Evolutionary conservation across 768 basidiomycete species (phyloP).

Genomic region (Boletus reticuloceps): DNA sequence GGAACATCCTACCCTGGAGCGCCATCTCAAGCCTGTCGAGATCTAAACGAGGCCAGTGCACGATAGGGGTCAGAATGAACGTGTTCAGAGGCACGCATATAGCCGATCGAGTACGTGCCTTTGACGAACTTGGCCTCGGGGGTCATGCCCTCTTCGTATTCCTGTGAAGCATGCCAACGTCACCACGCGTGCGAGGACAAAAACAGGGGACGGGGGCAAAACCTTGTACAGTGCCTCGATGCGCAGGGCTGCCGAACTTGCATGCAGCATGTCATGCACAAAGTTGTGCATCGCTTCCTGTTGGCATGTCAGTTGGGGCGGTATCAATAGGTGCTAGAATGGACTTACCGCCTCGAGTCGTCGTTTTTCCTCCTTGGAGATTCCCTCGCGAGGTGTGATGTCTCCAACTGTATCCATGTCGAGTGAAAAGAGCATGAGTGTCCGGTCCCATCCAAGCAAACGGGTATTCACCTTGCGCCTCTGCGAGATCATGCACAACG

Average conservation of each 20-base stretch:
- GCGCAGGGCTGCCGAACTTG: constrained; percentile 60
- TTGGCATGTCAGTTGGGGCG: background rate
- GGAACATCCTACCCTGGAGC: constrained; percentile 56
- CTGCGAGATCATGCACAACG: constrained; percentile 92
- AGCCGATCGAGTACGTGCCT: constrained; percentile 39
- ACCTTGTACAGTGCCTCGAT: constrained; percentile 73
- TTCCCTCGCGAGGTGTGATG: constrained; percentile 86
- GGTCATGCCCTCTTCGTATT: constrained; percentile 77
- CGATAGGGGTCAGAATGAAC: background rate
- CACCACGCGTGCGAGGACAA: background rate
- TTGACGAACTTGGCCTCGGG: constrained; percentile 85
- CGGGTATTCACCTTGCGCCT: constrained; percentile 69
- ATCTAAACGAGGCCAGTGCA: constrained; percentile 41
- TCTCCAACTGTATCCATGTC: constrained; percentile 69
- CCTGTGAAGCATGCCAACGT: constrained; percentile 40
- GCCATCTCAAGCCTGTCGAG: constrained; percentile 89
- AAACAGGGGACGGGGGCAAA: background rate
- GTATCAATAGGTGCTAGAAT: no score
- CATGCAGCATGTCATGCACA: constrained; percentile 84
- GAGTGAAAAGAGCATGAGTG: background rate
- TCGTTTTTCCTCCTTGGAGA: constrained; percentile 78
- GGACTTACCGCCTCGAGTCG: constrained; percentile 63
- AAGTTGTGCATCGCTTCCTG: constrained; percentile 92
- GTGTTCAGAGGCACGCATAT: background rate
- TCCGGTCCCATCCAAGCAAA: background rate